A percentile compares a stretch with the other conserved stretches of the same genome.
phyloP scores from a whole-genome alignment of 2,329 filamentous ascomycete species.

The Penicillium sp. region DNA sequence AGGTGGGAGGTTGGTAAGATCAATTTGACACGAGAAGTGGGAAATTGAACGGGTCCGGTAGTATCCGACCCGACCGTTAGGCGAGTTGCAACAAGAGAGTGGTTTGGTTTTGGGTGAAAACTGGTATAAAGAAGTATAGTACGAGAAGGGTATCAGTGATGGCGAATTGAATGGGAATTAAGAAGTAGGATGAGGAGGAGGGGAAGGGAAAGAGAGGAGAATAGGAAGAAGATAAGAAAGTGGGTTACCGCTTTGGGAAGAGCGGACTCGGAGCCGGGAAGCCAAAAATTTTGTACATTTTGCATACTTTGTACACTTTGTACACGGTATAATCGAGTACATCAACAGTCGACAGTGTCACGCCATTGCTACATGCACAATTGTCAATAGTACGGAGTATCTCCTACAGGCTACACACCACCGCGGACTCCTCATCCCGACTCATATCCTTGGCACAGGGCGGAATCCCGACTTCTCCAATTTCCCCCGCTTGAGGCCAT shows the following conservation, averaged over 20 bases:
- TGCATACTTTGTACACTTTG: neutral
- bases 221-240: constrained; percentile 15
- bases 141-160: neutral
- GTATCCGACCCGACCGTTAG: constrained; percentile 30
- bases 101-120: neutral
- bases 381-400: no score
- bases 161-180: neutral
- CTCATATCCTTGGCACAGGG: constrained; percentile 15
- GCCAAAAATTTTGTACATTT: neutral
- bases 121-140: neutral
- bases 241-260: constrained; percentile 17
- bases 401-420: neutral
- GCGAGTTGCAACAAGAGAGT: constrained; percentile 6
- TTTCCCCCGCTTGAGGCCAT: constrained; percentile 5
- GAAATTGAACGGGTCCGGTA: constrained; percentile 29
- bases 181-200: neutral
- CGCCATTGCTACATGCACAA: neutral
- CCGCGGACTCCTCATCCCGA: neutral
- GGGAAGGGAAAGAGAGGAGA: constrained; percentile 8
- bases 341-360: neutral
- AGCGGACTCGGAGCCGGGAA: constrained; percentile 17
- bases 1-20: constrained; percentile 11
- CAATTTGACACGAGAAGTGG: constrained; percentile 21
- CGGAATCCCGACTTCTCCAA: constrained; percentile 7
- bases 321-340: constrained; percentile 7